phyloP scores from a whole-genome alignment of 306 rosid species.

The Cicer arietinum region DNA sequence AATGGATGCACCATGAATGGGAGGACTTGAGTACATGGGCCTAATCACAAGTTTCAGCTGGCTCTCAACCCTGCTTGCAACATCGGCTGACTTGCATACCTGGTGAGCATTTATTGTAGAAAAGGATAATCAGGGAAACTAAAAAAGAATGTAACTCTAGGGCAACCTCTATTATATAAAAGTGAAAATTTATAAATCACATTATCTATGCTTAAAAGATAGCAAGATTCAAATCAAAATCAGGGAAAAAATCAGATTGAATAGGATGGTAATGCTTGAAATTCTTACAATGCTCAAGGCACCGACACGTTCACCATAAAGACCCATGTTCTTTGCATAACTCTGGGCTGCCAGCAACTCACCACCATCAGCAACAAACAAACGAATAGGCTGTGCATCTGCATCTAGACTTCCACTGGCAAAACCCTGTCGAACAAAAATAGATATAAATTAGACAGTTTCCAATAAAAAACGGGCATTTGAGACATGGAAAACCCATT shows the following conservation, averaged over 20 bases:
- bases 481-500: slow-evolving; percentile 15
- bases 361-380: slow-evolving; percentile 96
- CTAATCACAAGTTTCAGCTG: slow-evolving; percentile 96
- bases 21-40: slow-evolving; percentile 98
- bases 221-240: slow-evolving; percentile 15
- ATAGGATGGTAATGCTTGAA: slow-evolving; percentile 14
- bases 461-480: background rate
- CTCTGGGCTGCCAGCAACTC: slow-evolving; percentile 93
- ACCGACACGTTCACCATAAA: slow-evolving; percentile 97
- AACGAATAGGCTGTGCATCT: slow-evolving; percentile 88
- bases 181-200: background rate
- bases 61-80: slow-evolving; percentile 90
- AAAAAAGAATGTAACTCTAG: slow-evolving; percentile 3
- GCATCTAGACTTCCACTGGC: slow-evolving; percentile 96
- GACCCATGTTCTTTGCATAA: slow-evolving; percentile 98
- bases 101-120: slow-evolving; percentile 40
- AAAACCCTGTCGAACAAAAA: slow-evolving; percentile 68
- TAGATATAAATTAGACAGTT: background rate
- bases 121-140: slow-evolving; percentile 23
- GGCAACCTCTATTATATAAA: background rate
- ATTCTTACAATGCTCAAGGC: slow-evolving; percentile 90
- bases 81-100: slow-evolving; percentile 87
- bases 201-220: slow-evolving; percentile 4
- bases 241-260: slow-evolving; percentile 26
- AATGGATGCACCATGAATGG: slow-evolving; percentile 98